Evolutionary conservation across 164 flowering plant genomes (phyloP).

Genomic region (Saururus chinensis): DNA sequence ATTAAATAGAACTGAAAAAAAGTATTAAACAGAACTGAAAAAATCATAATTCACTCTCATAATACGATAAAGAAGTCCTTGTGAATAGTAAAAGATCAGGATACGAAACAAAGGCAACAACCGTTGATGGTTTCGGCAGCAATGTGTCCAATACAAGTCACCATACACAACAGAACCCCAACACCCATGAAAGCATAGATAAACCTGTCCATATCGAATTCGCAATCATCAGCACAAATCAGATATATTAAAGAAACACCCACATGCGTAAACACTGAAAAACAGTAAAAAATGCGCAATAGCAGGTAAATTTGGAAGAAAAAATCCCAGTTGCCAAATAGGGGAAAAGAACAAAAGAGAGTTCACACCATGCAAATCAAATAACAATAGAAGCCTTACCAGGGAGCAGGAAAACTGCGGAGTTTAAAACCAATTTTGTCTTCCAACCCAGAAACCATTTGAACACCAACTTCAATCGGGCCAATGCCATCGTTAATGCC

Average conservation of each 20-base stretch:
- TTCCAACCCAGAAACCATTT: constrained; percentile 23
- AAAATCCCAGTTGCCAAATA: not conserved
- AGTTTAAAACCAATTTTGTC: constrained; percentile 15
- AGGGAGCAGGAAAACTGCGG: constrained; percentile 48
- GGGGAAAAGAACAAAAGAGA: not conserved
- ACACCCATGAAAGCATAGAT: constrained; percentile 64
- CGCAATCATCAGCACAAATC: not conserved
- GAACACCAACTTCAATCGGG: constrained; percentile 15
- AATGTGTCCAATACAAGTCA: constrained; percentile 60
- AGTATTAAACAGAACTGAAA: not conserved
- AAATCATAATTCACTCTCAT: not conserved
- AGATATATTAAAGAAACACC: not conserved
- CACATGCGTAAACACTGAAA: not conserved
- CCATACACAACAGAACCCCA: constrained; percentile 49
- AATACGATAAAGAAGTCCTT: not conserved
- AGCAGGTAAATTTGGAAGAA: too few species aligned
- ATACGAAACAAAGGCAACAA: constrained; percentile 85
- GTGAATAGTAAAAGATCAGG: constrained; percentile 17
- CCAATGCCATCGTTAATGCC: not conserved
- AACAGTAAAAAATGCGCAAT: not conserved
- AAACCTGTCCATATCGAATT: constrained; percentile 44
- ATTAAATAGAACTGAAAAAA: not conserved
- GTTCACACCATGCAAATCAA: not conserved
- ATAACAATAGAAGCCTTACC: constrained; percentile 19
- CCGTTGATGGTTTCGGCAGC: constrained; percentile 65